These are phyloP conservation scores for Neurospora sp. DNA, from an alignment of 2,329 filamentous ascomycete species.

Conservation along the genomic window DNA sequence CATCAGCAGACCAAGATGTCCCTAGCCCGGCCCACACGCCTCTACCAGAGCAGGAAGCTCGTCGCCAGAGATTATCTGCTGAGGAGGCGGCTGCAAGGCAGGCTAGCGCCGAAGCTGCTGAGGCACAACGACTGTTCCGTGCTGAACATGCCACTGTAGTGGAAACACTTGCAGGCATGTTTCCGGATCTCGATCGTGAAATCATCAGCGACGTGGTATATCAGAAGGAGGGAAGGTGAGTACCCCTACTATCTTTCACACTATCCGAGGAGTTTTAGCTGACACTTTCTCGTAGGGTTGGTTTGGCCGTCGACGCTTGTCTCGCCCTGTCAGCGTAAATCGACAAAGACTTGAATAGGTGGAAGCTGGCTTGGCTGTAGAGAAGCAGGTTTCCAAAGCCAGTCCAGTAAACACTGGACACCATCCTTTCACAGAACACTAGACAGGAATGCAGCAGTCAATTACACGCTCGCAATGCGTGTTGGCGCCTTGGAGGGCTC, in stretches of 20 bases:
- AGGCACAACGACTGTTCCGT: constrained; percentile 71
- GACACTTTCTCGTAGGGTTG: constrained; percentile 47
- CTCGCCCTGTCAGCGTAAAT: constrained; percentile 51
- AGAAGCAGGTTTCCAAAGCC: neutral
- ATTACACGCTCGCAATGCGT: neutral
- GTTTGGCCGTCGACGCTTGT: constrained; percentile 77
- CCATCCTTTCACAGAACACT: neutral
- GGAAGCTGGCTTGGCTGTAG: neutral
- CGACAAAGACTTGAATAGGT: neutral
- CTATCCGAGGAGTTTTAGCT: constrained; percentile 11
- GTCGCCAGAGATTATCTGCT: constrained; percentile 47
- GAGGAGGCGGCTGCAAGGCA: constrained; percentile 86
- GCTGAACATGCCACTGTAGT: constrained; percentile 86
- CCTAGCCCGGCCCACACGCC: constrained; percentile 28
- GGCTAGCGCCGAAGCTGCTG: constrained; percentile 79
- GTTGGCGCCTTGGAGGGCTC: neutral
- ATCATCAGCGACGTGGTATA: constrained; percentile 95
- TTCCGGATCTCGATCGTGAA: constrained; percentile 86
- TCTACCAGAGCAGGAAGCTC: constrained; percentile 25
- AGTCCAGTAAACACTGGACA: neutral
- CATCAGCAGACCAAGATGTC: constrained; percentile 21
- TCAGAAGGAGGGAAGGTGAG: constrained; percentile 86
- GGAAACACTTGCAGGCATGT: constrained; percentile 92
- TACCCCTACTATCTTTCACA: constrained; percentile 14
- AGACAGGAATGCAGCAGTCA: neutral